A percentile compares a stretch with the other conserved stretches of the same genome.
Conservation (phyloP, 495 filamentous ascomycete species). For the Penicillium canescens region DNA sequence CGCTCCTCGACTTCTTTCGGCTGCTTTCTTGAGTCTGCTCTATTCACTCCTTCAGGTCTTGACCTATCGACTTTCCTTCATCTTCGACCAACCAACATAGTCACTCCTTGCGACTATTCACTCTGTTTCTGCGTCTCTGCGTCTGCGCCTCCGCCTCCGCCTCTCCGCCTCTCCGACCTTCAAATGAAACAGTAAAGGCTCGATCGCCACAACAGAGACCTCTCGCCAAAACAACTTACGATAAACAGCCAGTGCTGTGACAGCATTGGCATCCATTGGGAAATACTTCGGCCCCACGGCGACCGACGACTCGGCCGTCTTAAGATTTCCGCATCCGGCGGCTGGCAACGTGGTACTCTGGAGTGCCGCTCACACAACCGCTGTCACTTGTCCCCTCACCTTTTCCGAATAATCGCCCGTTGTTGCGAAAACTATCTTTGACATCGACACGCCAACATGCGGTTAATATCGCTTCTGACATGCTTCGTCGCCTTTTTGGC, state of each 20-base stretch:
- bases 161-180: not conserved
- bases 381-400: slow-evolving; percentile 24
- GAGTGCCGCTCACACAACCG: slow-evolving; percentile 33
- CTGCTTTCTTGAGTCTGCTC: slow-evolving; percentile 12
- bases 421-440: slow-evolving; percentile 10
- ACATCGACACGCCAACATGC: slow-evolving; percentile 30
- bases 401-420: slow-evolving; percentile 7
- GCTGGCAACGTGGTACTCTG: slow-evolving; percentile 37
- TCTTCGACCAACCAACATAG: not conserved
- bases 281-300: slow-evolving; percentile 7
- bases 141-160: no score
- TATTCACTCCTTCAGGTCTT: slow-evolving; percentile 13
- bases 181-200: slow-evolving; percentile 4
- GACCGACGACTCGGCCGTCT: slow-evolving; percentile 9
- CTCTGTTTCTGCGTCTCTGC: not conserved
- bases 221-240: not conserved
- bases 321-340: slow-evolving; percentile 45
- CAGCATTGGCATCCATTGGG: slow-evolving; percentile 5
- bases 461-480: slow-evolving; percentile 40
- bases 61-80: not conserved
- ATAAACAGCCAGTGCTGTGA: slow-evolving; percentile 5
- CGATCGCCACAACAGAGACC: not conserved
- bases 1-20: slow-evolving; percentile 24
- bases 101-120: not conserved
- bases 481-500: slow-evolving; percentile 41